These are phyloP conservation scores for Lichtheimia hyalospora DNA, from an alignment of 371 early-diverging fungal species.

Conservation along the genomic window DNA sequence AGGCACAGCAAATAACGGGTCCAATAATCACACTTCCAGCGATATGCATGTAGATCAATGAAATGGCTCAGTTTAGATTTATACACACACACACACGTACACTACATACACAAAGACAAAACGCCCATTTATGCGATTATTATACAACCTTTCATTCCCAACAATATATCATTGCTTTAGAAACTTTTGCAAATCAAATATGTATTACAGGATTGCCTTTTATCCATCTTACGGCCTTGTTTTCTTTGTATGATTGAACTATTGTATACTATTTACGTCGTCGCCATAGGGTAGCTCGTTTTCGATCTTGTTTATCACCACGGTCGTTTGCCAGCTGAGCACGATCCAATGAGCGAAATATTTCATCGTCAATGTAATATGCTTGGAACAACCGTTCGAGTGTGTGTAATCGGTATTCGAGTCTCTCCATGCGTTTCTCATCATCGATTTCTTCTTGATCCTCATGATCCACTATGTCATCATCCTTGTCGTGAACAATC, in stretches of 20 bases:
- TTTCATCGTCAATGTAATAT: constrained; percentile 39
- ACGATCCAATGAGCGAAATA: constrained; percentile 28
- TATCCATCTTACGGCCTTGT: too few relatives aligned
- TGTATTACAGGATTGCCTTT: too few relatives aligned
- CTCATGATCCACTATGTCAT: constrained; percentile 13
- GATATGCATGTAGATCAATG: neutral
- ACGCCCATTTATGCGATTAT: too few relatives aligned
- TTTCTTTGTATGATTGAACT: too few relatives aligned
- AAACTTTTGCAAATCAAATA: too few relatives aligned
- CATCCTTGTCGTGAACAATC: neutral
- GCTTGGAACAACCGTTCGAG: constrained; percentile 37
- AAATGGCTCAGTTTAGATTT: constrained; percentile 60
- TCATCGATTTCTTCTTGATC: neutral
- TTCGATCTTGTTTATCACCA: too few relatives aligned
- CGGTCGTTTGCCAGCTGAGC: constrained; percentile 3
- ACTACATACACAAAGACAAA: constrained; percentile 85
- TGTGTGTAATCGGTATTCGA: constrained; percentile 33
- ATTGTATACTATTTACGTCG: too few relatives aligned
- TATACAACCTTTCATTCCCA: too few relatives aligned
- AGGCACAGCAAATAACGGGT: constrained; percentile 18
- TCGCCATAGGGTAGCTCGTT: too few relatives aligned
- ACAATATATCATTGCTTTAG: too few relatives aligned
- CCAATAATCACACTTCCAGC: neutral
- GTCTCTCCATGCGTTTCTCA: constrained; percentile 16
- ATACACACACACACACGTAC: constrained; percentile 69